Evolutionary conservation across 164 flowering plant species (phyloP).

Genomic region (Aristolochia contorta): DNA sequence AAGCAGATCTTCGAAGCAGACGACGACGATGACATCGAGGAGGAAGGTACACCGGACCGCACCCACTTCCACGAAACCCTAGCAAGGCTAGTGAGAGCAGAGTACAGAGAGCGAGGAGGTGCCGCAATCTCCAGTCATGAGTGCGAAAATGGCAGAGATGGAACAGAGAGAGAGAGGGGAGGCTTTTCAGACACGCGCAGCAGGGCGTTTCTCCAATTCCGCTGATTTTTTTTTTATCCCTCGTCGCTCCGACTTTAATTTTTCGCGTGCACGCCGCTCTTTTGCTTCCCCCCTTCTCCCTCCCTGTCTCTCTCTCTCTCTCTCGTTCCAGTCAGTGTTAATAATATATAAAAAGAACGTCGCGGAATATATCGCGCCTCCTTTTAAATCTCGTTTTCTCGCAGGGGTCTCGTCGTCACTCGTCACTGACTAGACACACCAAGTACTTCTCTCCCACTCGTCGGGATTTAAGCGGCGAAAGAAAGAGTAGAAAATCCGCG

Average conservation of each 20-base stretch:
- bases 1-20: conserved; percentile 39
- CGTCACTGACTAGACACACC: no score
- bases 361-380: background rate
- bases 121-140: background rate
- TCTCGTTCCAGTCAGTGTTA: no score
- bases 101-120: background rate
- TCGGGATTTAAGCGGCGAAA: no score
- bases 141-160: background rate
- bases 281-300: no score
- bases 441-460: no score
- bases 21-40: conserved; percentile 4
- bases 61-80: background rate
- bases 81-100: background rate
- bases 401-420: background rate
- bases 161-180: background rate
- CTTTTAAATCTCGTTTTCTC: background rate
- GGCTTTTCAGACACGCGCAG: background rate
- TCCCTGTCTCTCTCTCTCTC: no score
- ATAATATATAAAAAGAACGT: no score
- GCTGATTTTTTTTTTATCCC: background rate
- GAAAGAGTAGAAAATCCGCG: no score
- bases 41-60: background rate
- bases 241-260: no score
- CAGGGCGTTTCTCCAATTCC: background rate
- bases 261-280: no score